Conservation (phyloP, 169 alveolate species). For the Sarcocystis neurona region DNA sequence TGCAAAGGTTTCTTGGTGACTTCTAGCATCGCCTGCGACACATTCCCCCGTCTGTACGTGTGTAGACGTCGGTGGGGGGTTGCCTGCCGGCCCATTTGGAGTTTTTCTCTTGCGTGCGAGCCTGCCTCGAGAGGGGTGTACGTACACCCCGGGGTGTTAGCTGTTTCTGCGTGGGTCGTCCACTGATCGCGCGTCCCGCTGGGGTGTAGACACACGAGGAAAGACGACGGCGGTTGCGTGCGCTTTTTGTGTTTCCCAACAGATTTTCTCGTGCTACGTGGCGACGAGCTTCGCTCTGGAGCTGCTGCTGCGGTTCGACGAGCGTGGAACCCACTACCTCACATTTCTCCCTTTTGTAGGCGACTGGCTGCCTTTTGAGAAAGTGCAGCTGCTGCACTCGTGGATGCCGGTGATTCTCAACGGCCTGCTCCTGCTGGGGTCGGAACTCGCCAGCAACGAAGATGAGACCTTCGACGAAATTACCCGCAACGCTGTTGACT, state of each 20-base stretch:
- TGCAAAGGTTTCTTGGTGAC: too few species aligned
- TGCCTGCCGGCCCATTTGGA: too few species aligned
- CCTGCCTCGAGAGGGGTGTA: too few species aligned
- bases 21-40: too few species aligned
- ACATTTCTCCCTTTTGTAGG: constrained; percentile 34
- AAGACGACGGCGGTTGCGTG: neutral
- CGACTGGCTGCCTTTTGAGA: constrained; percentile 13
- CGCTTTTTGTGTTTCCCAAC: neutral
- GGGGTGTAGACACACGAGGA: too few species aligned
- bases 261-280: constrained; percentile 20
- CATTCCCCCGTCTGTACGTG: too few species aligned
- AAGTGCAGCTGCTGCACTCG: constrained; percentile 10
- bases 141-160: too few species aligned
- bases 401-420: constrained; percentile 38
- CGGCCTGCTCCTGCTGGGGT: constrained; percentile 31
- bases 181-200: too few species aligned
- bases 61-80: too few species aligned
- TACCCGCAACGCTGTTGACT: constrained; percentile 8
- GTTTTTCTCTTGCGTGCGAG: neutral
- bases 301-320: constrained; percentile 44
- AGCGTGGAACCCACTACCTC: neutral
- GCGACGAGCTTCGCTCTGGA: constrained; percentile 13
- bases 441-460: constrained; percentile 8
- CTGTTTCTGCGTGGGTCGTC: too few species aligned
- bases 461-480: constrained; percentile 16